phyloP scores from a whole-genome alignment of 345 rosid species.

The Lagerstroemia speciosa region DNA sequence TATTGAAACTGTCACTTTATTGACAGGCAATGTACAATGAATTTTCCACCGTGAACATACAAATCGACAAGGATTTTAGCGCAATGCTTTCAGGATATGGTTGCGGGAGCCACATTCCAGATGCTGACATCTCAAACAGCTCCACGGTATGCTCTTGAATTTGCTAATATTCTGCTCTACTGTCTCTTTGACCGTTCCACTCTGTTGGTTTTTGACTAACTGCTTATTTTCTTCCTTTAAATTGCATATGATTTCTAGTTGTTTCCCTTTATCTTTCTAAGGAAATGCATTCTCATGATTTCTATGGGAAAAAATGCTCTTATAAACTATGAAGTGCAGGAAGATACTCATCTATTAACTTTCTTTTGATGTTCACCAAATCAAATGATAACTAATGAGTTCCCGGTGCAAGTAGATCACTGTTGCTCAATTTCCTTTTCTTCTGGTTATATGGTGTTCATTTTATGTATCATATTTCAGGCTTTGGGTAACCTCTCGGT shows the following conservation, averaged over 20 bases:
- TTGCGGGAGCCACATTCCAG: slow-evolving; percentile 69
- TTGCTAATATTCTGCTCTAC: background rate
- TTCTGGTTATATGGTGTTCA: background rate
- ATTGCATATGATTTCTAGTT: background rate
- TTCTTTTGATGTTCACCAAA: too few species aligned
- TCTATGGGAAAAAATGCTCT: too few species aligned
- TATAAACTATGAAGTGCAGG: too few species aligned
- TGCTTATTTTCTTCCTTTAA: background rate
- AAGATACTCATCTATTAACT: too few species aligned
- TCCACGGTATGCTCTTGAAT: slow-evolving; percentile 34
- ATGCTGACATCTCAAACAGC: slow-evolving; percentile 54
- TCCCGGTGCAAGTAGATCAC: background rate
- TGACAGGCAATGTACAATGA: slow-evolving; percentile 94
- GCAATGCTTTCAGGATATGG: slow-evolving; percentile 97
- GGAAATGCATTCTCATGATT: background rate
- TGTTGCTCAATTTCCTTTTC: background rate
- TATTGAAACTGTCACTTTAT: background rate
- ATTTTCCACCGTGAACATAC: slow-evolving; percentile 85
- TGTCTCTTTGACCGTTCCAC: background rate
- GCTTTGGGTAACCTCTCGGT: slow-evolving; percentile 76
- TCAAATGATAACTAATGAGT: too few species aligned
- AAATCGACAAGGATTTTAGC: slow-evolving; percentile 90
- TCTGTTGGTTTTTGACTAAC: background rate
- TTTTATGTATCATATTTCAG: slow-evolving; percentile 17
- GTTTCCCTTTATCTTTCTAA: background rate